A percentile compares a stretch with the other conserved stretches of the same genome.
Evolutionary conservation across 108 stramenopile genomes (phyloP).

Genomic region (Chaetoceros tenuissimus): DNA sequence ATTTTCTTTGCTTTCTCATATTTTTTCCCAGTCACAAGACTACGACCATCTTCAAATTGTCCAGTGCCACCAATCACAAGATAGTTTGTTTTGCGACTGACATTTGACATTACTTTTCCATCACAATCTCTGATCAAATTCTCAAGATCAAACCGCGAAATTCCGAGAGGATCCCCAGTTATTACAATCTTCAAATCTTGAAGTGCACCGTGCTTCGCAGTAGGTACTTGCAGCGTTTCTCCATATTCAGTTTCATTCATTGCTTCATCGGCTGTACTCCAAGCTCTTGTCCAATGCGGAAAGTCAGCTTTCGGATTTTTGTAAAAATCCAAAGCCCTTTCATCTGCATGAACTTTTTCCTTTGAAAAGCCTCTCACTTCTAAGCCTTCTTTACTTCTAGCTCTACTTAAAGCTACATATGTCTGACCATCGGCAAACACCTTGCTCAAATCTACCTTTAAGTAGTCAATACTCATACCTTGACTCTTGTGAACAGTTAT

Average conservation of each 20-base stretch:
- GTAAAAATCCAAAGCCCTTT: conserved; percentile 29
- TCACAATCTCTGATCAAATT: too few relatives aligned
- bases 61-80: too few relatives aligned
- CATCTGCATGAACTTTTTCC: conserved; percentile 39
- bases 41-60: too few relatives aligned
- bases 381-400: conserved; percentile 38
- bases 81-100: too few relatives aligned
- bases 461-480: conserved; percentile 62
- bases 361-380: conserved; percentile 48
- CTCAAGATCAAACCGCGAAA: too few relatives aligned
- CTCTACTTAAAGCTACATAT: conserved; percentile 87
- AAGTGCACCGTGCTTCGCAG: too few relatives aligned
- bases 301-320: conserved; percentile 14
- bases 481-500: conserved; percentile 77
- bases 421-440: conserved; percentile 89
- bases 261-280: background rate
- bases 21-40: too few relatives aligned
- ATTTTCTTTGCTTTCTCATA: too few relatives aligned
- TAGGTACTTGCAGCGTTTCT: too few relatives aligned
- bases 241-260: background rate
- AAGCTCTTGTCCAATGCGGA: conserved; percentile 27
- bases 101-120: too few relatives aligned
- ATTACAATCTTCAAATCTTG: too few relatives aligned
- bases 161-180: too few relatives aligned
- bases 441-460: conserved; percentile 63